A percentile compares a stretch with the other conserved stretches of the same genome.
These are phyloP conservation scores for Metschnikowia lunata DNA, from an alignment of 805 yeast genomes.

Conservation along the genomic window DNA sequence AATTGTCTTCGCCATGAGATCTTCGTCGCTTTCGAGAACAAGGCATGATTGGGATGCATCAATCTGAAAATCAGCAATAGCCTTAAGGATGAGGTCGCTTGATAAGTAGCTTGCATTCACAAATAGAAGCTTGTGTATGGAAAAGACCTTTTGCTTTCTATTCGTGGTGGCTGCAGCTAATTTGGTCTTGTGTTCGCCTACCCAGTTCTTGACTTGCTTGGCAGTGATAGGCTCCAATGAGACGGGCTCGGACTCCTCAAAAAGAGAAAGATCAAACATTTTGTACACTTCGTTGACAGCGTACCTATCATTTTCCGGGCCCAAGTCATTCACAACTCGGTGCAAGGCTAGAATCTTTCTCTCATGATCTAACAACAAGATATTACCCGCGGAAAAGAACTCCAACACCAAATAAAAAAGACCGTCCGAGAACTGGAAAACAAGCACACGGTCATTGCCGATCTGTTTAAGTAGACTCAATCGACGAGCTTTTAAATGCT, in stretches of 20 bases:
- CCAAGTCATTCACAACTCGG: constrained; percentile 73
- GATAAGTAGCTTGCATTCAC: constrained; percentile 70
- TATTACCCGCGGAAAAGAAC: constrained; percentile 93
- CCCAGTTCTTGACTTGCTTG: constrained; percentile 37
- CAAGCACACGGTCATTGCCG: constrained; percentile 77
- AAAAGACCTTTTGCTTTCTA: constrained; percentile 43
- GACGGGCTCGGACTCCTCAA: constrained; percentile 23
- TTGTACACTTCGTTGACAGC: constrained; percentile 73
- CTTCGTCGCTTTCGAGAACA: constrained; percentile 22
- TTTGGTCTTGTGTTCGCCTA: constrained; percentile 28
- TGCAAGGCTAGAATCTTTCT: constrained; percentile 67
- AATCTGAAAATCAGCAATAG: constrained; percentile 44
- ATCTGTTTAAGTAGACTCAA: constrained; percentile 70
- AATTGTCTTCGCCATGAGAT: constrained; percentile 30
- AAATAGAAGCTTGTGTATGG: constrained; percentile 68
- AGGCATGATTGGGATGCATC: constrained; percentile 40
- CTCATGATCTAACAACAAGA: constrained; percentile 68
- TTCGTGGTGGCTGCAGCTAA: constrained; percentile 11
- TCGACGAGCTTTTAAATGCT: constrained; percentile 78
- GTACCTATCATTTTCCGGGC: constrained; percentile 50
- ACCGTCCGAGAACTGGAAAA: constrained; percentile 82
- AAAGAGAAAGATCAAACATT: constrained; percentile 53
- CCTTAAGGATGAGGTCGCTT: constrained; percentile 67
- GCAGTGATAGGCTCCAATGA: constrained; percentile 13
- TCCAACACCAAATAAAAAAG: constrained; percentile 73